Conservation (phyloP, 1,284 basidiomycete species). For the Grifola frondosa region DNA sequence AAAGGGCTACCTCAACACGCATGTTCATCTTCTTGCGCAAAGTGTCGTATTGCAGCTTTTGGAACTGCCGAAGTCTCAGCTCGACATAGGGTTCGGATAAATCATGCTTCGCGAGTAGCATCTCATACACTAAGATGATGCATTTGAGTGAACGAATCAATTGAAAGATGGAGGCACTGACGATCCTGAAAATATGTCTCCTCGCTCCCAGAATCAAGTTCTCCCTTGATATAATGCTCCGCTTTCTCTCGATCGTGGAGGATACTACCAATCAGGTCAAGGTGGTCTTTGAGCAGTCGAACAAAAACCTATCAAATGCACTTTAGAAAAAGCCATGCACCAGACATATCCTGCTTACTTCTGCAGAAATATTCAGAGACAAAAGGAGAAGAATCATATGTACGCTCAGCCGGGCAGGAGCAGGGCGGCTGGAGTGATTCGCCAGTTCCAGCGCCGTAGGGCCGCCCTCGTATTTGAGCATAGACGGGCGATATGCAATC, state of each 20-base stretch:
- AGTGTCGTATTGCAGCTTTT: conserved; percentile 13
- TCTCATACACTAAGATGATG: conserved; percentile 12
- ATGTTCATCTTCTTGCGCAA: conserved; percentile 18
- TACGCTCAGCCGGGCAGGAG: conserved; percentile 18
- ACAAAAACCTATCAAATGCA: conserved; percentile 7
- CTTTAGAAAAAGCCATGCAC: not conserved
- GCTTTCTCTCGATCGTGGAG: conserved; percentile 19
- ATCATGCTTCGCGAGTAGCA: conserved; percentile 21
- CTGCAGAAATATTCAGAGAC: conserved; percentile 11
- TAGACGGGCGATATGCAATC: conserved; percentile 22
- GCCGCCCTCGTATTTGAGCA: conserved; percentile 23
- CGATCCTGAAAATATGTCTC: conserved; percentile 16
- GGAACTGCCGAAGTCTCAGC: conserved; percentile 14
- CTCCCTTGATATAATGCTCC: conserved; percentile 17
- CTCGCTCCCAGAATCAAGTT: conserved; percentile 18
- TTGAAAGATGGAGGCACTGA: conserved; percentile 1
- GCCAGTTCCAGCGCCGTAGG: conserved; percentile 22
- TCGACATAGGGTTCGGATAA: conserved; percentile 18
- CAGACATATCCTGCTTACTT: not conserved
- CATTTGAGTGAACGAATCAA: not conserved
- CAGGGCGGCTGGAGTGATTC: conserved; percentile 12
- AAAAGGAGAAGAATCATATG: conserved; percentile 17
- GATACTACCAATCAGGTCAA: conserved; percentile 21
- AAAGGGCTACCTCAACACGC: conserved; percentile 7
- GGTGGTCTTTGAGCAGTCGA: conserved; percentile 18